Evolutionary conservation across 2,329 filamentous ascomycete genomes (phyloP).

Genomic region (Zasmidium cellare): DNA sequence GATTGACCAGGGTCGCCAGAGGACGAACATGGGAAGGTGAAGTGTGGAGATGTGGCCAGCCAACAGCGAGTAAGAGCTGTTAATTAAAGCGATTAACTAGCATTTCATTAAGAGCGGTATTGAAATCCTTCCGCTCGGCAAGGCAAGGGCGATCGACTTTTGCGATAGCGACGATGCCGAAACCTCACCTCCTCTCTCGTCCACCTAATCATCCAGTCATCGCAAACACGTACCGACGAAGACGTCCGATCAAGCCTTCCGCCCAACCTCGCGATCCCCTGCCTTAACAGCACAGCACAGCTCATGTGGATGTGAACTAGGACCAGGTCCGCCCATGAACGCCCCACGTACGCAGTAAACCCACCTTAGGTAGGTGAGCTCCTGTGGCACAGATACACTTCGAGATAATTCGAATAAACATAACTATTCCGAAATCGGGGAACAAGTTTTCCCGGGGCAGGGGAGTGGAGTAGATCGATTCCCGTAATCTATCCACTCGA

Average conservation of each 20-base stretch:
- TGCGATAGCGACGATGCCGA: not conserved
- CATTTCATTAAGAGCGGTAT: not conserved
- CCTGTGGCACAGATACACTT: not conserved
- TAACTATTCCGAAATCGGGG: not conserved
- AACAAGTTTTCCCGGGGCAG: no score
- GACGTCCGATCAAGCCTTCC: no score
- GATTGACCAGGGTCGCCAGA: not conserved
- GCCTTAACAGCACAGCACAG: not conserved
- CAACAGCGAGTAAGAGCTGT: no score
- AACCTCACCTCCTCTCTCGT: not conserved
- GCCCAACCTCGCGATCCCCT: not conserved
- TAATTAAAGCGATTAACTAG: not conserved
- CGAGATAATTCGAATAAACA: not conserved
- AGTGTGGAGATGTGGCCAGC: no score
- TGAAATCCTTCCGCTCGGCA: no score
- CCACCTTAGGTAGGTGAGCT: no score
- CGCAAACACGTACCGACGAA: no score
- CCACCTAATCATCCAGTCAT: no score
- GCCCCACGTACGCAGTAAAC: not conserved
- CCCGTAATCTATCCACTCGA: no score
- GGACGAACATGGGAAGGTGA: not conserved
- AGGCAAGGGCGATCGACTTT: not conserved
- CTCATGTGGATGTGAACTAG: not conserved
- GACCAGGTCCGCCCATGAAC: not conserved
- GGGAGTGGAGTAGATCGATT: no score